These are phyloP conservation scores for Trebouxia gelatinosa DNA, from an alignment of 163 green algal genomes.

Conservation along the genomic window DNA sequence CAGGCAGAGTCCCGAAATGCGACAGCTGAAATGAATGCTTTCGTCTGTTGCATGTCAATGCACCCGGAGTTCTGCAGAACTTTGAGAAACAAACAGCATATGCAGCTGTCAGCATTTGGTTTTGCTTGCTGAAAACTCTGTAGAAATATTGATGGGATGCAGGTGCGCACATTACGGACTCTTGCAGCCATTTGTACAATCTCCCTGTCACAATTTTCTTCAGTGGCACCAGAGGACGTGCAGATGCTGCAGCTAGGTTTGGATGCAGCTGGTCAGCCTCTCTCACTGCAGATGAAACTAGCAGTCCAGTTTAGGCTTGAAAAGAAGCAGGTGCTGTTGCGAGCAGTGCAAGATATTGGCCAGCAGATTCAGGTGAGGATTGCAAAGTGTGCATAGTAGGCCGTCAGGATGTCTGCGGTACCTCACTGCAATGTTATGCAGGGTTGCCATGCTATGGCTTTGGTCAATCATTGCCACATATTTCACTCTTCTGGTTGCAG, in stretches of 20 bases:
- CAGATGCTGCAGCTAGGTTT: conserved; percentile 34
- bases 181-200: conserved; percentile 48
- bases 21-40: not conserved
- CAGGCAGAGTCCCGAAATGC: too few species aligned
- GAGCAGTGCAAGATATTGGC: conserved; percentile 36
- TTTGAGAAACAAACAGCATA: not conserved
- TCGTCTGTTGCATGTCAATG: not conserved
- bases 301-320: conserved; percentile 59
- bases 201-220: conserved; percentile 48
- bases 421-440: too few species aligned
- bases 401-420: too few species aligned
- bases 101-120: not conserved
- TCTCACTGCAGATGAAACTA: conserved; percentile 43
- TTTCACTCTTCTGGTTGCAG: too few species aligned
- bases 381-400: too few species aligned
- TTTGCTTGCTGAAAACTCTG: too few species aligned
- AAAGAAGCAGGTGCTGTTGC: conserved; percentile 59
- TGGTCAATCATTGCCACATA: too few species aligned
- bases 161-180: conserved; percentile 40
- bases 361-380: conserved; percentile 28
- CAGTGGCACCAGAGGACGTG: conserved; percentile 45
- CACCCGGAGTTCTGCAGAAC: not conserved
- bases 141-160: not conserved
- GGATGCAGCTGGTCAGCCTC: conserved; percentile 3
- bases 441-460: too few species aligned